A percentile compares a stretch with the other conserved stretches of the same genome.
These are phyloP conservation scores for Fraxinus baroniana DNA, from an alignment of 305 asterid species.

Conservation along the genomic window DNA sequence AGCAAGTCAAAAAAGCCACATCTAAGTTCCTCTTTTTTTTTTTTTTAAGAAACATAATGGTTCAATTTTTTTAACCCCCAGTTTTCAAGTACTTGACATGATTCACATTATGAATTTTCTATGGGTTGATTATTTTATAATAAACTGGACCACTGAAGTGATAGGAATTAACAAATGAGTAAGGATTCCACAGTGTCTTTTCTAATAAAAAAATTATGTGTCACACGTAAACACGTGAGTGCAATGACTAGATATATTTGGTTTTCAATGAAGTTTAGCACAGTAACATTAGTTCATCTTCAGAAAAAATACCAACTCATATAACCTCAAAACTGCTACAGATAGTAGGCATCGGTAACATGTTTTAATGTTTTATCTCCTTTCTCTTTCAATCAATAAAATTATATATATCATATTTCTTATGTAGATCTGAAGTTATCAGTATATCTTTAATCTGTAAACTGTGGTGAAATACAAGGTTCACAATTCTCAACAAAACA, in stretches of 20 bases:
- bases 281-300: neutral
- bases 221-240: neutral
- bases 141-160: neutral
- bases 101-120: neutral
- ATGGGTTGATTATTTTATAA: neutral
- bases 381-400: neutral
- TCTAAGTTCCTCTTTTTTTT: neutral
- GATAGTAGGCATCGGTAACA: neutral
- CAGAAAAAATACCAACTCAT: neutral
- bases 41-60: neutral
- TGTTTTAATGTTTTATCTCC: neutral
- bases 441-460: neutral
- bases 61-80: neutral
- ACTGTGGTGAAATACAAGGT: neutral
- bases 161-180: neutral
- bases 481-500: neutral
- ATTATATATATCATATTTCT: neutral
- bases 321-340: neutral
- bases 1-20: neutral
- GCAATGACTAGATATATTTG: neutral
- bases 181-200: neutral
- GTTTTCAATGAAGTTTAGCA: neutral
- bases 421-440: neutral
- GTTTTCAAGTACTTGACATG: neutral
- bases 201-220: neutral